Base-by-base conservation (phyloP, 768 basidiomycete species). In the Lactarius sanguifluus region DNA sequence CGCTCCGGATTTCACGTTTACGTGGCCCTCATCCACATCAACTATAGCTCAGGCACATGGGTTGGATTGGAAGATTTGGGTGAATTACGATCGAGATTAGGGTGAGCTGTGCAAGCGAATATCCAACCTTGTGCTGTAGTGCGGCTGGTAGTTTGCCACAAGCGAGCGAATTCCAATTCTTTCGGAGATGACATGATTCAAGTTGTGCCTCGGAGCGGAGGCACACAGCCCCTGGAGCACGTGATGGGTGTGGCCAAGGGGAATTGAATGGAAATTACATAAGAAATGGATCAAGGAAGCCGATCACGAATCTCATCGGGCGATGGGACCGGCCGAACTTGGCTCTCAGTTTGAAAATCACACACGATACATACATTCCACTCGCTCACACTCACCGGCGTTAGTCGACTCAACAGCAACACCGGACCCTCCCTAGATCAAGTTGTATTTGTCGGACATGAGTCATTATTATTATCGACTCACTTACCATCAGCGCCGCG, bases 401-500 rank as follows among this genome's bases (percentile, higher is more conserved):
- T 52, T 52, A 52, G 23, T 25, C 6, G 50, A 52, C 50, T 52
- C 50, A 52, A 16, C 47, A 25, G 12, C 47, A 50, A 50, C 23
- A 50, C 50, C 50, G 50, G 50, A 25, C 15, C 50, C 20, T 20
- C 43, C 8, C 20, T 20, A 45, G 20, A 41, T 52, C 50, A 52
- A 25, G 50, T 25, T 12, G 50, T 52, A 12, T 9, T 32, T 3
- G 40, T 66, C 65, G 65, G 65, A 62, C 56, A 56, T 47, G 60
- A 66, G 56, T 66, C 56, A 57, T 41, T 13, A 30, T 52, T 52
- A 52, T 23, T 36, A 18, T 52, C 43, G 64, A 60, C 40, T 65
- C 64, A 40, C 18, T 18, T 8, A 15, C 15, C 41, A 57, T 67
- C 62, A 63, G 57, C 61, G 57, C 66, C 66, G 57, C 30, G 25